These are phyloP conservation scores for Crithidia fasciculata DNA, from an alignment of 208 protist genomes.

Conservation along the genomic window DNA sequence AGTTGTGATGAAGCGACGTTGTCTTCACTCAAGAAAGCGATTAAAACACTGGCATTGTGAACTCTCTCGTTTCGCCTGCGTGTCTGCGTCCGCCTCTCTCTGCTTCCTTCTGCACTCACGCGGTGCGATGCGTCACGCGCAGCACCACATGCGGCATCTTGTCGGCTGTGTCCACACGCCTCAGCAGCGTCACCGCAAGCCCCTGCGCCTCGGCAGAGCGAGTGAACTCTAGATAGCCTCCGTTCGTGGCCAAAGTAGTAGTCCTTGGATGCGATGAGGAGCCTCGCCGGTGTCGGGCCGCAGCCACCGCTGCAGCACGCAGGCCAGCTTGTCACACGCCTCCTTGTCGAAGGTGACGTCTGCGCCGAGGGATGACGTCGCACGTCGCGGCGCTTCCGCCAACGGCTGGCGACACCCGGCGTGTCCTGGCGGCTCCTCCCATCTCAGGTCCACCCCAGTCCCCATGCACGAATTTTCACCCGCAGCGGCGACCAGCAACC, in stretches of 20 bases:
- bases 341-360: conserved; percentile 90
- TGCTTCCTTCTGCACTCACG: conserved; percentile 2
- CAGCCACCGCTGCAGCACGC: conserved; percentile 69
- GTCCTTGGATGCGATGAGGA: conserved; percentile 83
- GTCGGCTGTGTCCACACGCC: conserved; percentile 50
- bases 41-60: background rate
- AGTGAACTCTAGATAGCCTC: conserved; percentile 69
- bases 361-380: conserved; percentile 73
- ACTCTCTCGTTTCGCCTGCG: too few species aligned
- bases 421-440: conserved; percentile 11
- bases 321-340: conserved; percentile 75
- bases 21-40: background rate
- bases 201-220: conserved; percentile 33
- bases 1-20: too few species aligned
- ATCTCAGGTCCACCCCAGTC: conserved; percentile 75
- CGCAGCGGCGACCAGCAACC: background rate
- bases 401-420: background rate
- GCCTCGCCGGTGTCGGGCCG: conserved; percentile 45
- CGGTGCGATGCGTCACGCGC: conserved; percentile 30
- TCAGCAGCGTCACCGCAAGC: conserved; percentile 45
- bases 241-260: conserved; percentile 93
- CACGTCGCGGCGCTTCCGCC: conserved; percentile 7
- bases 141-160: conserved; percentile 77
- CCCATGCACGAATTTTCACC: conserved; percentile 74
- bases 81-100: too few species aligned